phyloP scores from a whole-genome alignment of 768 basidiomycete species.

The Amanita rubescens region DNA sequence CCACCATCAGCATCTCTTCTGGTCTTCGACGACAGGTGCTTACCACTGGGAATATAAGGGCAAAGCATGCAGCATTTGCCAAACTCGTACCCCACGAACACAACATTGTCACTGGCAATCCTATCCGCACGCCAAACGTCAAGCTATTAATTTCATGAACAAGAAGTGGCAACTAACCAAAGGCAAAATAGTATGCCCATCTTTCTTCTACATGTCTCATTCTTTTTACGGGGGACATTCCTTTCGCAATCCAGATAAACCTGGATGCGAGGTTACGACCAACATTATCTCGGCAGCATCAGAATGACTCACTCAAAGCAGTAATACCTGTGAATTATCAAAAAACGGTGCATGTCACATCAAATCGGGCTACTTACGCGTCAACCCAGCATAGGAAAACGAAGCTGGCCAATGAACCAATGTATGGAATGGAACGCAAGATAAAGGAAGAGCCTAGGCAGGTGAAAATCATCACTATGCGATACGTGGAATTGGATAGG shows the following conservation, averaged over 20 bases:
- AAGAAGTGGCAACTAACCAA: conserved; percentile 39
- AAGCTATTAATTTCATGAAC: background rate
- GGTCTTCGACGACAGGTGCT: conserved; percentile 18
- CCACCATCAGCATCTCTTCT: background rate
- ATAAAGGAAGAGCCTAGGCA: conserved; percentile 63
- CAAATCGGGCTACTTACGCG: conserved; percentile 49
- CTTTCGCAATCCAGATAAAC: conserved; percentile 74
- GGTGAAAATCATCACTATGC: conserved; percentile 74
- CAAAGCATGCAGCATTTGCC: conserved; percentile 78
- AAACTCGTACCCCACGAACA: conserved; percentile 70
- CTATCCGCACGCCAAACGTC: conserved; percentile 28
- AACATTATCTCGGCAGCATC: background rate
- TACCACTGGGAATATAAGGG: conserved; percentile 74
- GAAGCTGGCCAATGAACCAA: conserved; percentile 57
- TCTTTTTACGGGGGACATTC: conserved; percentile 58
- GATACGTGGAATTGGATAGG: conserved; percentile 75
- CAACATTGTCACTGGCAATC: conserved; percentile 61
- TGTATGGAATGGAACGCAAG: conserved; percentile 54
- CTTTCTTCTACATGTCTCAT: conserved; percentile 77
- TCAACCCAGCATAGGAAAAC: conserved; percentile 82
- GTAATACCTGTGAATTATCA: conserved; percentile 58
- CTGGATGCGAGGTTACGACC: conserved; percentile 18
- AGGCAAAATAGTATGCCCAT: conserved; percentile 85
- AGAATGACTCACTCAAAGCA: conserved; percentile 67
- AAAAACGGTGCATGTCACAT: background rate